Percentiles rank a stretch among this genome's conserved stretches.
phyloP scores from a whole-genome alignment of 2,329 filamentous ascomycete genomes.

The Trichoderma polysporum region DNA sequence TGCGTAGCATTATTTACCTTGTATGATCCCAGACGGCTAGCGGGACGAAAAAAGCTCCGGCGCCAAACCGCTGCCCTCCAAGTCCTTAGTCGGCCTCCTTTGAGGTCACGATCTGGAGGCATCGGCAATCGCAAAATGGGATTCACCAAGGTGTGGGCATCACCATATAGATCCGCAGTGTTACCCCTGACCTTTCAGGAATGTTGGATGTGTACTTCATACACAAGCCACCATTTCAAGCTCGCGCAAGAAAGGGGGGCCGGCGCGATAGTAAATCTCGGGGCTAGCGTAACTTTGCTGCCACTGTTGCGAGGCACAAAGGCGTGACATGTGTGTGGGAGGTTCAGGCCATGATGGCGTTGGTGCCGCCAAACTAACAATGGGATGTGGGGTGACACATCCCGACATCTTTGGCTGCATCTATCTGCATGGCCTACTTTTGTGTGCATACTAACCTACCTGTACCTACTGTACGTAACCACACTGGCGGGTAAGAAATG shows the following conservation, averaged over 20 bases:
- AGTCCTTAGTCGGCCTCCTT: not conserved
- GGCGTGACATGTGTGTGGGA: conserved; percentile 4
- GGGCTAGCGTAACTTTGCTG: conserved; percentile 17
- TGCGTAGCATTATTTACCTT: not conserved
- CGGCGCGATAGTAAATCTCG: not conserved
- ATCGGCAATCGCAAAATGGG: conserved; percentile 15
- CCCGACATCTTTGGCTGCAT: conserved; percentile 19
- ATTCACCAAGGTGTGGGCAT: conserved; percentile 14
- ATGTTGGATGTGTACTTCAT: conserved; percentile 7
- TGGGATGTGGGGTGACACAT: conserved; percentile 15
- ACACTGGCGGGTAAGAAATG: not conserved
- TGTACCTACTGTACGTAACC: not conserved
- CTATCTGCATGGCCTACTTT: not conserved
- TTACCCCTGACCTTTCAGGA: conserved; percentile 19
- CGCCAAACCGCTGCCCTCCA: conserved; percentile 2
- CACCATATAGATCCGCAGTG: conserved; percentile 19
- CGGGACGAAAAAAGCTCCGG: not conserved
- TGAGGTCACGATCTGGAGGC: conserved; percentile 14
- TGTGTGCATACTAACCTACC: not conserved
- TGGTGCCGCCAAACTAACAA: not conserved
- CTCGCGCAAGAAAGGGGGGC: not conserved
- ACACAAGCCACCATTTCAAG: conserved; percentile 7
- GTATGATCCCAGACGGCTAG: not conserved
- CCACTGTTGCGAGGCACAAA: not conserved
- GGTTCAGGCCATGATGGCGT: conserved; percentile 4